Evolutionary conservation across 306 rosid species (phyloP), one percentile per base, ranked within the genome.

Genomic region (Vicia villosa): DNA sequence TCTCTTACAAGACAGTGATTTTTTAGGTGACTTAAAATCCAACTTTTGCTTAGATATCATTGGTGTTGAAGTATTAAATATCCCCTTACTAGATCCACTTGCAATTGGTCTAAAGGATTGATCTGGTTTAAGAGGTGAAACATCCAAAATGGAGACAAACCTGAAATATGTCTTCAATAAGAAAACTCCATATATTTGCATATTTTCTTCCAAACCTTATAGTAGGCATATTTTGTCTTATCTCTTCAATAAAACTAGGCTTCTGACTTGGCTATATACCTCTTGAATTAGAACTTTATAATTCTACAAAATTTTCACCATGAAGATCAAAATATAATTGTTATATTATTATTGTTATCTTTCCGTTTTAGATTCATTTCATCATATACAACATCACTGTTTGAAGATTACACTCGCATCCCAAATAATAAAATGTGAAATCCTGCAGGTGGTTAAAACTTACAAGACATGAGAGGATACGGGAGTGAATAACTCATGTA

Each of bases 131-230:
- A 90, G 75, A 78, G 98, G 86, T 75, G 96, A 86, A 76, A 81
- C 97, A 80, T 94, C 91, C 89, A 94, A 83, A 83, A 90, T 81
- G 79, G 94, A 88, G 50, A 88, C 94, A 69, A 88, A 94, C 89
- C 97, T 94, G 89, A 82, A 82, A 74, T 40, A 52, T 28, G 54
- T n/a, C 69, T 60, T 72, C 19, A 63, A 61, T 57, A 66, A 63
- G 74, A 73, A 63, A 63, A 54, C 41, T 42, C 24, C 74, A 70
- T 24, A 75, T 13, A 63, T 57, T 66, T 54, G 68, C 50, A 50
- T 77, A 43, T 68, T 12, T 32, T n/a, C n/a, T n/a, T 46, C 6
- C 40, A 56, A 43, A 52, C 17, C 14, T 51, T 79, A 64, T 43
- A 60, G 46, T 36, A 19, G 66, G 10, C 26, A 42, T 21, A 50